Evolutionary conservation across 2,329 filamentous ascomycete genomes (phyloP).

Genomic region (Lecanoromycetidae sp.): DNA sequence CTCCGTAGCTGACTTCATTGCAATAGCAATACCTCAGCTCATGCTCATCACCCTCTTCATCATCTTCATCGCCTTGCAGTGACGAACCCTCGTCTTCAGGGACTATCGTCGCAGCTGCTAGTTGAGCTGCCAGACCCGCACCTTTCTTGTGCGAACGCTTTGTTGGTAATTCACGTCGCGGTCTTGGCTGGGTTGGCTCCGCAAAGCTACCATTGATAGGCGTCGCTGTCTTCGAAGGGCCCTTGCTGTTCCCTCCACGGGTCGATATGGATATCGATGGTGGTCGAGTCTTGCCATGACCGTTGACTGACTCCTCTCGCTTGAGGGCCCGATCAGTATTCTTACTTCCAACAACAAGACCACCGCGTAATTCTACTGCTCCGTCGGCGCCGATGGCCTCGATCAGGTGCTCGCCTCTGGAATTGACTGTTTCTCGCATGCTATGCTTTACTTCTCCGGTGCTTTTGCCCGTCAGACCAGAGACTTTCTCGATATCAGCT

Average conservation of each 20-base stretch:
- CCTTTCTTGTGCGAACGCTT: constrained; percentile 31
- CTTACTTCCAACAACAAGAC: constrained; percentile 17
- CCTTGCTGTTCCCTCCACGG: constrained; percentile 21
- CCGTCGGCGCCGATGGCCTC: constrained; percentile 21
- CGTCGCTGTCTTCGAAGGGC: constrained; percentile 37
- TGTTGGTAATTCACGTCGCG: constrained; percentile 20
- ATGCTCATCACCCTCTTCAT: constrained; percentile 53
- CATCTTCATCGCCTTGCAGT: constrained; percentile 33
- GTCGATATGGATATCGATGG: constrained; percentile 24
- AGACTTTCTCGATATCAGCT: constrained; percentile 23
- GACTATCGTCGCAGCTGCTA: constrained; percentile 24
- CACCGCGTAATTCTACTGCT: constrained; percentile 21
- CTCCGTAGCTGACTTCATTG: constrained; percentile 66
- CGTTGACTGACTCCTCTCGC: constrained; percentile 26
- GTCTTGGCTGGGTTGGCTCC: constrained; percentile 2
- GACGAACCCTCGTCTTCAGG: constrained; percentile 34
- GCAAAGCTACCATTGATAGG: constrained; percentile 33
- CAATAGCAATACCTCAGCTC: constrained; percentile 72
- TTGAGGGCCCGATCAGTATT: constrained; percentile 19
- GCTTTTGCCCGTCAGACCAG: constrained; percentile 24
- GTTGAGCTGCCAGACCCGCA: constrained; percentile 22
- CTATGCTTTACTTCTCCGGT: constrained; percentile 39
- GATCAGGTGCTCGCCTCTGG: constrained; percentile 24
- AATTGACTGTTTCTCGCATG: constrained; percentile 40
- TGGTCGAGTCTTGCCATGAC: constrained; percentile 8